These are phyloP conservation scores for Phoenix dactylifera DNA, from an alignment of 176 grass and related monocot genomes.

Conservation along the genomic window DNA sequence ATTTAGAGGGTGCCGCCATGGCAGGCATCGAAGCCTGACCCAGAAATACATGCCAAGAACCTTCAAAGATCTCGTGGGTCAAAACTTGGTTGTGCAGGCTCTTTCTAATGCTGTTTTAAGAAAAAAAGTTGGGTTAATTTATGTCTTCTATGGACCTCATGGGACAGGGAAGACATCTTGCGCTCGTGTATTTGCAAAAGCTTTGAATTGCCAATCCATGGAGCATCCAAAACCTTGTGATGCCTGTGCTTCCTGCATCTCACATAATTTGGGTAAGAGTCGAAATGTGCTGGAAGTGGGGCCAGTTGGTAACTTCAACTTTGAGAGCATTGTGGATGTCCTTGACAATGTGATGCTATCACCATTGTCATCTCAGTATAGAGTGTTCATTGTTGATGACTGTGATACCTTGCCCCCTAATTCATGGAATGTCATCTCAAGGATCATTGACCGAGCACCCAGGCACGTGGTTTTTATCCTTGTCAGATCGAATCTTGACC, in stretches of 20 bases:
- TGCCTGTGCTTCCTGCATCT: slow-evolving; percentile 71
- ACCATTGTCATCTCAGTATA: slow-evolving; percentile 29
- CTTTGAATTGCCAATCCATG: slow-evolving; percentile 71
- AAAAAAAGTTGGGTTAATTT: slow-evolving; percentile 61
- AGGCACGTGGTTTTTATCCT: slow-evolving; percentile 68
- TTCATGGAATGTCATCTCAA: slow-evolving; percentile 66
- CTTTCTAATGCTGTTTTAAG: slow-evolving; percentile 72
- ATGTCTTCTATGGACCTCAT: slow-evolving; percentile 81
- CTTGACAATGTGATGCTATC: slow-evolving; percentile 57
- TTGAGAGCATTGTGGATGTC: slow-evolving; percentile 57
- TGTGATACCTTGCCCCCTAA: slow-evolving; percentile 52
- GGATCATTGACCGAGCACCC: slow-evolving; percentile 50
- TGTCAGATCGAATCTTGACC: slow-evolving; percentile 55
- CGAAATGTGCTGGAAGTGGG: slow-evolving; percentile 69
- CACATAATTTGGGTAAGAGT: slow-evolving; percentile 65
- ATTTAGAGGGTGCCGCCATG: slow-evolving; percentile 32
- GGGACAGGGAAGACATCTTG: slow-evolving; percentile 92
- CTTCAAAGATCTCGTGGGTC: slow-evolving; percentile 89
- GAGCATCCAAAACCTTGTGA: slow-evolving; percentile 83
- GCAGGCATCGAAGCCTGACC: slow-evolving; percentile 50
- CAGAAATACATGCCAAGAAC: slow-evolving; percentile 82
- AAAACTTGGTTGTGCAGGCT: slow-evolving; percentile 77
- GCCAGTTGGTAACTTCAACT: slow-evolving; percentile 52
- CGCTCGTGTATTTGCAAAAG: slow-evolving; percentile 78
- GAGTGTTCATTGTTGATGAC: slow-evolving; percentile 83